A percentile compares a stretch with the other conserved stretches of the same genome.
phyloP scores from a whole-genome alignment of 108 stramenopile species.

The Pseudonitzschia multistriata region DNA sequence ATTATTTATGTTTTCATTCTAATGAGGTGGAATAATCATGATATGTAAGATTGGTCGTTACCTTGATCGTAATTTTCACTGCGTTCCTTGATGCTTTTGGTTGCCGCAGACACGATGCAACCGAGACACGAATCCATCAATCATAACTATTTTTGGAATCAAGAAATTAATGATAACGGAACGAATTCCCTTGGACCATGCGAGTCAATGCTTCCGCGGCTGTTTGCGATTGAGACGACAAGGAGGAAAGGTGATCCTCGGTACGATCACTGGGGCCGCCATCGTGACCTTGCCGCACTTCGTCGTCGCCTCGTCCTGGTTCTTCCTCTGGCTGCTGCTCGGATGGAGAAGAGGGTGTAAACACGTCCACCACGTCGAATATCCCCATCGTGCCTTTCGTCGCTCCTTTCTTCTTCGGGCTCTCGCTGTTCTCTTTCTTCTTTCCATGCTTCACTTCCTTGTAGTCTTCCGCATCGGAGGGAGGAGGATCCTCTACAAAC shows the following conservation, averaged over 20 bases:
- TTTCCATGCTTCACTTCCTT: neutral
- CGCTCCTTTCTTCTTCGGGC: neutral
- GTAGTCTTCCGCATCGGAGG: neutral
- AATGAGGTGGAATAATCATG: too few species aligned
- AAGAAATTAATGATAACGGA: too few species aligned
- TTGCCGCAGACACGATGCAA: too few species aligned
- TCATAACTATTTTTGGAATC: too few species aligned
- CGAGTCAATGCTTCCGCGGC: conserved; percentile 8
- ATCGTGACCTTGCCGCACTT: neutral
- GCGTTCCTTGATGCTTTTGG: too few species aligned
- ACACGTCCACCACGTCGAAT: conserved; percentile 9
- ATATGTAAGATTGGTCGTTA: too few species aligned
- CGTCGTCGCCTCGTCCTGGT: neutral
- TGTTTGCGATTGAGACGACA: conserved; percentile 1
- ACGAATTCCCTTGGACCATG: neutral
- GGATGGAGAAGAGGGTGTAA: conserved; percentile 5
- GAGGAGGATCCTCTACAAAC: conserved; percentile 8
- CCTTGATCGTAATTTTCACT: too few species aligned
- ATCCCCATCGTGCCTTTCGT: neutral
- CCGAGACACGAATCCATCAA: too few species aligned
- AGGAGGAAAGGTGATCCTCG: neutral
- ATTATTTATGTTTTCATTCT: too few species aligned
- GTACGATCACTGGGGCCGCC: neutral
- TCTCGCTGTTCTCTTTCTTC: neutral
- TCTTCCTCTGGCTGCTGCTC: conserved; percentile 2